Conservation (phyloP, 257 asterid genomes). For the Echium plantagineum region DNA sequence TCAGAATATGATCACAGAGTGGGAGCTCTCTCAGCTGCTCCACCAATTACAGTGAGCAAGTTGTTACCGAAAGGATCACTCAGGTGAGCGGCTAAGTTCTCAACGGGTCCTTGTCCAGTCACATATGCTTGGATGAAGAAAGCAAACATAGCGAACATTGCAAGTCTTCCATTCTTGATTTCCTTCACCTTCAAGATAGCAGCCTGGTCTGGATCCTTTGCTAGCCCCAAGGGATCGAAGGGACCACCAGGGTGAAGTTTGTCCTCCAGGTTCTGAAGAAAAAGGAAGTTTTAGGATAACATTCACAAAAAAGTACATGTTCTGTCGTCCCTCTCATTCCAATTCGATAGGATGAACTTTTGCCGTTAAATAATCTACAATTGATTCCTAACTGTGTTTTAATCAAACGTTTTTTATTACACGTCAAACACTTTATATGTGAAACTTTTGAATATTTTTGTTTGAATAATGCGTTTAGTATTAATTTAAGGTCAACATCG, state of each 20-base stretch:
- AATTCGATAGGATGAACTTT: no score
- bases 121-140: conserved; percentile 95
- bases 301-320: no score
- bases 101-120: conserved; percentile 88
- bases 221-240: conserved; percentile 84
- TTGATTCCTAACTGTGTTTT: no score
- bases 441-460: no score
- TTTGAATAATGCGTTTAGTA: no score
- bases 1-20: conserved; percentile 33
- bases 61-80: conserved; percentile 97
- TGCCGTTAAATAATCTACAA: no score
- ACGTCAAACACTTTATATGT: no score
- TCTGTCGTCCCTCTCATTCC: no score
- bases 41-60: conserved; percentile 80
- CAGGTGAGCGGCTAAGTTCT: conserved; percentile 82
- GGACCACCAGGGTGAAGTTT: conserved; percentile 98
- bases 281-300: neutral
- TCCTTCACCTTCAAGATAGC: conserved; percentile 91
- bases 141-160: conserved; percentile 92
- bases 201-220: conserved; percentile 89
- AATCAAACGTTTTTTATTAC: no score
- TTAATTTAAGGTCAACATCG: no score
- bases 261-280: conserved; percentile 70
- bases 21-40: conserved; percentile 71
- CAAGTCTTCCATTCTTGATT: conserved; percentile 87